phyloP scores from a whole-genome alignment of 2,329 filamentous ascomycete species.

The Calonectria pseudoturangicola region DNA sequence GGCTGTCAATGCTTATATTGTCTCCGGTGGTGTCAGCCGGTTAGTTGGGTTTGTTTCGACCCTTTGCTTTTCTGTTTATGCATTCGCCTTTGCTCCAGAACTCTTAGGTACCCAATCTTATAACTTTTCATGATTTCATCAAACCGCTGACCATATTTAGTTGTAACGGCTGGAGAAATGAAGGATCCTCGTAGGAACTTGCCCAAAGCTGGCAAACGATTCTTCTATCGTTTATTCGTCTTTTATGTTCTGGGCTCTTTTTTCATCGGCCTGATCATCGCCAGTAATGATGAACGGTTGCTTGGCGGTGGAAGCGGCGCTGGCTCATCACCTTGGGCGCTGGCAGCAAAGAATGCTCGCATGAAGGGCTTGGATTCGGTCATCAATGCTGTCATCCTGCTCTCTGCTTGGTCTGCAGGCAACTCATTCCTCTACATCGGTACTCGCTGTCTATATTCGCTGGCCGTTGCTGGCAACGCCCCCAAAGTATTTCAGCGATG shows the following conservation, averaged over 20 bases:
- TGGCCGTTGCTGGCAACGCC: constrained; percentile 5
- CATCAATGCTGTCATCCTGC: constrained; percentile 15
- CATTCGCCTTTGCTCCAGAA: constrained; percentile 55
- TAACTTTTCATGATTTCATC: no score
- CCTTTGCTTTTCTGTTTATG: constrained; percentile 31
- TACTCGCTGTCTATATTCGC: constrained; percentile 11
- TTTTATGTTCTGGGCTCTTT: constrained; percentile 53
- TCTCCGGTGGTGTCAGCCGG: constrained; percentile 4
- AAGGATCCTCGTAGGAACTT: constrained; percentile 57
- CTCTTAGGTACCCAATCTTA: constrained; percentile 39
- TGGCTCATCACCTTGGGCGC: constrained; percentile 67
- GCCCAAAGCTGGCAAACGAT: constrained; percentile 56
- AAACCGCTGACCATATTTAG: constrained; percentile 13
- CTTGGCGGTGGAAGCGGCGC: constrained; percentile 51
- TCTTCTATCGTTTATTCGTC: constrained; percentile 55
- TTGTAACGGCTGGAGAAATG: constrained; percentile 58
- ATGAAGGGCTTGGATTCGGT: constrained; percentile 10
- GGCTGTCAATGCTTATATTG: constrained; percentile 13
- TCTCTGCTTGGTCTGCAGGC: constrained; percentile 6
- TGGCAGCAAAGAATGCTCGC: background rate
- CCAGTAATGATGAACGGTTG: constrained; percentile 42
- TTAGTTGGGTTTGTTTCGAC: constrained; percentile 35
- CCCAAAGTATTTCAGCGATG: background rate
- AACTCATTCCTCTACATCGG: constrained; percentile 14
- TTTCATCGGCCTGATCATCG: constrained; percentile 43